These are phyloP conservation scores for Eustoma russellianum DNA, from an alignment of 257 asterid species.

Conservation along the genomic window DNA sequence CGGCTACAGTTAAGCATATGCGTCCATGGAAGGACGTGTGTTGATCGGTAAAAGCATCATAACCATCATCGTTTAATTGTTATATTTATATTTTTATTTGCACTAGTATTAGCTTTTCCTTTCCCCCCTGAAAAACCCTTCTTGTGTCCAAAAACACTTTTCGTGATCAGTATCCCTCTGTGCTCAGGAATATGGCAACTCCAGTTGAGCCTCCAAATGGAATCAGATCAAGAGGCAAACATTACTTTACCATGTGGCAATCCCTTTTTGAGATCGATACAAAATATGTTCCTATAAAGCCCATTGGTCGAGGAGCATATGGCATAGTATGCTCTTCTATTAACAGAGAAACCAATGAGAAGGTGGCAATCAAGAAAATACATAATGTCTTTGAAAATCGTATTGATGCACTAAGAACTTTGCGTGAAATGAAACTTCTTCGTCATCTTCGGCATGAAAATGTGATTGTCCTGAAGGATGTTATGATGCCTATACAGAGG, in stretches of 20 bases:
- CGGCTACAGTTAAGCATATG: too few relatives aligned
- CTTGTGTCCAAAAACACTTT: too few relatives aligned
- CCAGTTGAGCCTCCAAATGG: conserved; percentile 26
- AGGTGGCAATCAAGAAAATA: conserved; percentile 21
- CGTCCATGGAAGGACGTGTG: too few relatives aligned
- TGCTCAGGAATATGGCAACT: conserved; percentile 17
- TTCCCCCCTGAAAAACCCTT: too few relatives aligned
- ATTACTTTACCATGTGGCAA: conserved; percentile 23
- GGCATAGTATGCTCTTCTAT: conserved; percentile 21
- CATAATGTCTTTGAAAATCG: conserved; percentile 23
- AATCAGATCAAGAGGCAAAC: conserved; percentile 16
- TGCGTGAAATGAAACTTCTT: conserved; percentile 21
- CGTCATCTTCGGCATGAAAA: conserved; percentile 21
- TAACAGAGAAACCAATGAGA: conserved; percentile 18
- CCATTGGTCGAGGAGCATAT: conserved; percentile 22
- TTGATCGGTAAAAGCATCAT: too few relatives aligned
- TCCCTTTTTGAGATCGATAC: conserved; percentile 22
- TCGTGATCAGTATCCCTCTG: neutral
- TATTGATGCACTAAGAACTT: conserved; percentile 20
- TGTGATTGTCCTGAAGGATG: conserved; percentile 21
- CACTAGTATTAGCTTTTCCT: too few relatives aligned
- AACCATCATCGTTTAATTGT: too few relatives aligned
- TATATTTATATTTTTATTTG: too few relatives aligned
- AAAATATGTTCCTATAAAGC: conserved; percentile 23
- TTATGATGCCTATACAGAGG: conserved; percentile 22